A percentile compares a stretch with the other conserved stretches of the same genome.
Evolutionary conservation across 2,329 filamentous ascomycete species (phyloP).

Genomic region (Penicillium olsonii): DNA sequence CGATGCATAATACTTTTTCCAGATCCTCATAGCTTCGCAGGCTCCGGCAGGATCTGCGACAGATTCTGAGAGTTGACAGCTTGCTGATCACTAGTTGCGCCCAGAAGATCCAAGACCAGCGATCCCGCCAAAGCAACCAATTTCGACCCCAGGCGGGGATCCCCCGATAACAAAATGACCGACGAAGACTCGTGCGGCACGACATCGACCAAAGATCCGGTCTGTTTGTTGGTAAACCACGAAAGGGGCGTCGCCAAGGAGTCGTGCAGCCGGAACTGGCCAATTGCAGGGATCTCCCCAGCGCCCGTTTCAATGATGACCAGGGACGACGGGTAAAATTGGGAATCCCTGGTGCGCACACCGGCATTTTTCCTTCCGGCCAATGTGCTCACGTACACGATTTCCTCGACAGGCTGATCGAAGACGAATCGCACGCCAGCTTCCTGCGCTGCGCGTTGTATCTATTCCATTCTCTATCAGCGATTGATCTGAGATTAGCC

Average conservation of each 20-base stretch:
- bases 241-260: conserved; percentile 10
- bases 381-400: conserved; percentile 9
- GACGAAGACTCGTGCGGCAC: conserved; percentile 3
- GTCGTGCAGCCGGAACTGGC: not conserved
- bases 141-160: not conserved
- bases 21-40: conserved; percentile 4
- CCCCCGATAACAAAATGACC: not conserved
- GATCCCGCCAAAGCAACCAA: conserved; percentile 3
- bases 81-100: not conserved
- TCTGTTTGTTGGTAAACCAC: conserved; percentile 1
- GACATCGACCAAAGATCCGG: not conserved
- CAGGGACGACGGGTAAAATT: conserved; percentile 4
- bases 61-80: not conserved
- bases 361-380: conserved; percentile 3
- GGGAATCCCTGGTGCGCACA: conserved; percentile 7
- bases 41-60: not conserved
- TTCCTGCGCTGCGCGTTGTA: conserved; percentile 6
- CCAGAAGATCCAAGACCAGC: conserved; percentile 4
- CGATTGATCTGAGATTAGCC: not conserved
- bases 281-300: not conserved
- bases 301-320: conserved; percentile 5
- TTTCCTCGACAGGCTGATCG: conserved; percentile 4
- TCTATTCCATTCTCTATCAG: not conserved
- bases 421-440: conserved; percentile 7
- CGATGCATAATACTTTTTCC: not conserved